Evolutionary conservation across 1,284 basidiomycete species (phyloP).

Genomic region (Crucibulum parvulum): DNA sequence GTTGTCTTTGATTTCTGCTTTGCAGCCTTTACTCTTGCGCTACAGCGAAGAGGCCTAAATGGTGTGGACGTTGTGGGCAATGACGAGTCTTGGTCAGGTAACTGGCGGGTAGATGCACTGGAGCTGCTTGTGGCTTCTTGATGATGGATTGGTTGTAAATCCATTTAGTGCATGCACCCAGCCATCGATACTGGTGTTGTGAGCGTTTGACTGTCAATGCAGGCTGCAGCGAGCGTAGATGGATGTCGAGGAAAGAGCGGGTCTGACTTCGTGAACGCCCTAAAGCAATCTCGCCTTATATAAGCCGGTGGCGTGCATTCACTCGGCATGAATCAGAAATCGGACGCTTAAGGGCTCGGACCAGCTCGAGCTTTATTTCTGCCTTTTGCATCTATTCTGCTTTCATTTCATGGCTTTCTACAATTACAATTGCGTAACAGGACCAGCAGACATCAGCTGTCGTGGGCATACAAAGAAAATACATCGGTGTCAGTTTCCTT

Average conservation of each 20-base stretch:
- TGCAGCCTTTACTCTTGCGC: slow-evolving; percentile 79
- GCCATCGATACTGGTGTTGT: slow-evolving; percentile 73
- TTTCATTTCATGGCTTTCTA: neutral
- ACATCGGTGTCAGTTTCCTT: too few species aligned
- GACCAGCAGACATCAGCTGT: too few species aligned
- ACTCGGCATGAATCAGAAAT: slow-evolving; percentile 3
- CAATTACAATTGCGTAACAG: too few species aligned
- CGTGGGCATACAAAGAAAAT: too few species aligned
- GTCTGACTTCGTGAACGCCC: slow-evolving; percentile 34
- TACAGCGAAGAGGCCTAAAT: slow-evolving; percentile 67
- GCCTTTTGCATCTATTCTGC: neutral
- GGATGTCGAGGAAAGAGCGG: slow-evolving; percentile 30
- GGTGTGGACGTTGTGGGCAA: slow-evolving; percentile 41
- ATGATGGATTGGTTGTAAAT: slow-evolving; percentile 74
- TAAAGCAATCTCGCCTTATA: slow-evolving; percentile 46
- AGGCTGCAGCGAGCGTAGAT: slow-evolving; percentile 34
- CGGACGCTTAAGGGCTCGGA: neutral
- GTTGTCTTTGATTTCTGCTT: slow-evolving; percentile 64
- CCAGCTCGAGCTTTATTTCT: neutral
- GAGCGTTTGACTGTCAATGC: slow-evolving; percentile 32
- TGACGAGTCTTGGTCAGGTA: slow-evolving; percentile 44
- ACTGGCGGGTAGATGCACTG: slow-evolving; percentile 50
- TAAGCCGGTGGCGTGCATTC: slow-evolving; percentile 46
- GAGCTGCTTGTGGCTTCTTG: slow-evolving; percentile 74
- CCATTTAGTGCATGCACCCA: slow-evolving; percentile 85